A percentile compares a stretch with the other conserved stretches of the same genome.
These are phyloP conservation scores for Amaranthus cruentus DNA, from an alignment of 148 eudicot species.

Conservation along the genomic window DNA sequence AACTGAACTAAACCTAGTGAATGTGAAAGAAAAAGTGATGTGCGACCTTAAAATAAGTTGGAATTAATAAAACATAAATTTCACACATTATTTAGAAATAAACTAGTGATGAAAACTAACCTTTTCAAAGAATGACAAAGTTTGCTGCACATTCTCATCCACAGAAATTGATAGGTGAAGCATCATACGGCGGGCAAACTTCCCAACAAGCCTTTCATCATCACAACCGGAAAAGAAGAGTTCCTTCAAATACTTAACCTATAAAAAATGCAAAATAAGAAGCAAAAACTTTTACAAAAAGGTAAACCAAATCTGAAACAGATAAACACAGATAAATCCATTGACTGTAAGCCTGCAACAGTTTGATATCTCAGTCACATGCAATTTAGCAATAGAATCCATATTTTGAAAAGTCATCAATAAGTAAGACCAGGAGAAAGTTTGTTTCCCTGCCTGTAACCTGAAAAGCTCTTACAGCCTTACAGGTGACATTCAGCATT, in stretches of 20 bases:
- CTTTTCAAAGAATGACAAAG: slow-evolving; percentile 80
- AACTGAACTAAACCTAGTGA: no score
- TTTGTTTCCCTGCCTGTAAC: neutral
- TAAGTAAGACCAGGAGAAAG: neutral
- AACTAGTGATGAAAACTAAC: slow-evolving; percentile 28
- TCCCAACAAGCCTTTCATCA: slow-evolving; percentile 40
- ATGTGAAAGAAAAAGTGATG: no score
- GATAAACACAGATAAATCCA: neutral
- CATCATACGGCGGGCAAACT: slow-evolving; percentile 74
- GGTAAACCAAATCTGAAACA: neutral
- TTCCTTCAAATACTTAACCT: slow-evolving; percentile 80
- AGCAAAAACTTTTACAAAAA: slow-evolving; percentile 8
- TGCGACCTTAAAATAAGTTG: no score
- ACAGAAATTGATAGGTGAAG: slow-evolving; percentile 58
- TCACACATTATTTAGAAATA: neutral
- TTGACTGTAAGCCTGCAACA: neutral
- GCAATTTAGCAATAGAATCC: neutral
- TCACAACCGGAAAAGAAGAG: slow-evolving; percentile 63
- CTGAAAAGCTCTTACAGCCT: neutral
- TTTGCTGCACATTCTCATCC: slow-evolving; percentile 79
- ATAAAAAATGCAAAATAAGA: slow-evolving; percentile 32
- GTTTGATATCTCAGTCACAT: neutral
- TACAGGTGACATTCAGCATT: neutral
- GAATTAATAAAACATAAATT: no score
- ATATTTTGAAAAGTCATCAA: neutral